Conservation (phyloP, 805 yeast genomes). For the Candida xiaguanensis region DNA sequence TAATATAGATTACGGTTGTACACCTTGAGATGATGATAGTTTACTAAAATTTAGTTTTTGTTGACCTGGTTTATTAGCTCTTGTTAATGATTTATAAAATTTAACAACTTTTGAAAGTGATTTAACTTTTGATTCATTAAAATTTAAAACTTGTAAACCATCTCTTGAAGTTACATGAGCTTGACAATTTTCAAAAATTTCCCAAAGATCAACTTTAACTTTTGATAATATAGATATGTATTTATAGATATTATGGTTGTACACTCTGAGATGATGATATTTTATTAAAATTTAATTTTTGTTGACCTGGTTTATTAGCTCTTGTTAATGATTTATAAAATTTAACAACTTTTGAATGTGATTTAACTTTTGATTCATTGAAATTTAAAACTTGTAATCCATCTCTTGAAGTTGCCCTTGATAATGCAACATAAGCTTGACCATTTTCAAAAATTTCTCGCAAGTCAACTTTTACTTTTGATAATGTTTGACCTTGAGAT, state of each 20-base stretch:
- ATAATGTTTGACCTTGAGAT: conserved; percentile 87
- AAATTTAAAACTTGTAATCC: conserved; percentile 84
- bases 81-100: conserved; percentile 55
- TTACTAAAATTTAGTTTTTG: conserved; percentile 4
- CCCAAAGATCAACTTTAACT: background rate
- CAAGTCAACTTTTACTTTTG: conserved; percentile 86
- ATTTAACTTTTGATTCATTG: conserved; percentile 55
- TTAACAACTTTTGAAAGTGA: conserved; percentile 68
- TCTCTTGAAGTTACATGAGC: conserved; percentile 84
- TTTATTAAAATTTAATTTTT: conserved; percentile 2
- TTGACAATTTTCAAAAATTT: conserved; percentile 62
- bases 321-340: conserved; percentile 55
- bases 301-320: conserved; percentile 4
- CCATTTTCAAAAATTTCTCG: conserved; percentile 80
- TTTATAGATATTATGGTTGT: background rate
- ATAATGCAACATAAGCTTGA: conserved; percentile 93
- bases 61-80: conserved; percentile 2
- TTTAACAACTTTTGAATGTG: conserved; percentile 64
- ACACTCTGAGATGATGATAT: background rate
- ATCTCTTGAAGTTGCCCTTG: conserved; percentile 79
- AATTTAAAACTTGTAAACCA: conserved; percentile 79
- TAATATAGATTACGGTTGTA: conserved; percentile 1
- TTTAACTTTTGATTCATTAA: conserved; percentile 57
- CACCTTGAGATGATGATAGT: conserved; percentile 2
- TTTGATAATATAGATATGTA: background rate